A percentile compares a stretch with the other conserved stretches of the same genome.
Evolutionary conservation across 768 basidiomycete species (phyloP).

Genomic region (Collybia sordida): DNA sequence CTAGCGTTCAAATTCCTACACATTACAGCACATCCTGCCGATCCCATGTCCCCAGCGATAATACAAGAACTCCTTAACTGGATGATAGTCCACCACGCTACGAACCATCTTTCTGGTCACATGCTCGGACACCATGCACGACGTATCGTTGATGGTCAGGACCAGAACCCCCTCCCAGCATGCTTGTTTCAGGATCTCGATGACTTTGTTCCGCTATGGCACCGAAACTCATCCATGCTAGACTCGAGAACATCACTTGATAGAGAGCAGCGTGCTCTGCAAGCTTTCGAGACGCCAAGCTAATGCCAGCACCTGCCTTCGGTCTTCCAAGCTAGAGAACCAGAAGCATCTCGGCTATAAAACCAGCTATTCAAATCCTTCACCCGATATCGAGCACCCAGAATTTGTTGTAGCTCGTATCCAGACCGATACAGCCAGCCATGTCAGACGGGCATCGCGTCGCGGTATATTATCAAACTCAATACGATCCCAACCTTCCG

Average conservation of each 20-base stretch:
- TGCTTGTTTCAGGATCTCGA: background rate
- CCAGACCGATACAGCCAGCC: background rate
- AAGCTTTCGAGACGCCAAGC: background rate
- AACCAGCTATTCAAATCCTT: background rate
- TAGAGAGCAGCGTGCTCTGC: background rate
- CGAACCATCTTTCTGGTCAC: background rate
- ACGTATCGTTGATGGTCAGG: no score
- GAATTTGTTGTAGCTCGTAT: background rate
- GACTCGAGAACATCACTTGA: conserved; percentile 1
- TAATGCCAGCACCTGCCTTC: background rate
- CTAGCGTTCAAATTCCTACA: background rate
- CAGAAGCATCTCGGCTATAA: conserved; percentile 1
- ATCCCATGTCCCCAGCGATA: background rate
- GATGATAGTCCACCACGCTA: background rate
- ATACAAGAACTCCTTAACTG: background rate
- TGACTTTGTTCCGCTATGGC: background rate
- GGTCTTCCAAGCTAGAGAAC: background rate
- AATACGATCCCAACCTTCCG: conserved; percentile 13
- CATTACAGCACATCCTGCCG: background rate
- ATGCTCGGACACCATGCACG: background rate
- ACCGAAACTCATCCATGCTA: conserved; percentile 1
- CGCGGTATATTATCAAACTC: conserved; percentile 24
- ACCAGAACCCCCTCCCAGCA: background rate
- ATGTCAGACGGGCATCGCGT: conserved; percentile 20
- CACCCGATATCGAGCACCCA: background rate